These are phyloP conservation scores for Marchantia paleacea DNA, from an alignment of 225 moss, liverwort and hornwort species.

Conservation along the genomic window DNA sequence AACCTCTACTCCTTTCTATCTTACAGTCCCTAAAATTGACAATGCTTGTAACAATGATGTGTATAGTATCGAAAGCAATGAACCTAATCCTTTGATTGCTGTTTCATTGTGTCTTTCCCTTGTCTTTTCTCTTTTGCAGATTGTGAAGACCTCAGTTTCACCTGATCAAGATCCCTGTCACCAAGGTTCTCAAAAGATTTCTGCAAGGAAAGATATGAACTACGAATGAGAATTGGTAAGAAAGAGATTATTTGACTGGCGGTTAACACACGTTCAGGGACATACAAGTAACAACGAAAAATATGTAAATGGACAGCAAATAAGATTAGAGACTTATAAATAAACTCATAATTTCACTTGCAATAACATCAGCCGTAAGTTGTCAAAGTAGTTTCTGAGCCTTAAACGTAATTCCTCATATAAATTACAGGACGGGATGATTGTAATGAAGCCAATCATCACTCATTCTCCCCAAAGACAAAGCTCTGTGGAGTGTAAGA, in stretches of 20 bases:
- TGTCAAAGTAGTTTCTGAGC: too few relatives aligned
- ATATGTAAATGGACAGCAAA: background rate
- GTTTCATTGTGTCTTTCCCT: constrained; percentile 48
- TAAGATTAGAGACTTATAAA: too few relatives aligned
- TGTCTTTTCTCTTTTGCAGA: constrained; percentile 65
- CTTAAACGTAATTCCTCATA: too few relatives aligned
- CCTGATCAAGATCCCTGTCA: constrained; percentile 30
- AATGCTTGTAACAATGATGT: background rate
- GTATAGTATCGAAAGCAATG: too few relatives aligned
- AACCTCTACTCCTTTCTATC: background rate
- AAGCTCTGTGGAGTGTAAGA: too few relatives aligned
- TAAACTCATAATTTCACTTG: background rate
- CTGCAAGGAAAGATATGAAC: constrained; percentile 16
- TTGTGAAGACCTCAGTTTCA: constrained; percentile 61
- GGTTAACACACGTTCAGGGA: background rate
- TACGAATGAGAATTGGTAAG: background rate
- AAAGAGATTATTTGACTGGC: too few relatives aligned
- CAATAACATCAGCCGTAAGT: background rate
- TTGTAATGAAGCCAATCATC: too few relatives aligned
- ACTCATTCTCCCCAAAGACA: too few relatives aligned
- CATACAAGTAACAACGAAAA: background rate
- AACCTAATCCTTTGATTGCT: constrained; percentile 12
- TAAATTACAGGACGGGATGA: too few relatives aligned
- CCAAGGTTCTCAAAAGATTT: constrained; percentile 82
- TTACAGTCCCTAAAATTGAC: background rate